Evolutionary conservation across 345 rosid genomes (phyloP).

Genomic region (Hirschfeldia incana): DNA sequence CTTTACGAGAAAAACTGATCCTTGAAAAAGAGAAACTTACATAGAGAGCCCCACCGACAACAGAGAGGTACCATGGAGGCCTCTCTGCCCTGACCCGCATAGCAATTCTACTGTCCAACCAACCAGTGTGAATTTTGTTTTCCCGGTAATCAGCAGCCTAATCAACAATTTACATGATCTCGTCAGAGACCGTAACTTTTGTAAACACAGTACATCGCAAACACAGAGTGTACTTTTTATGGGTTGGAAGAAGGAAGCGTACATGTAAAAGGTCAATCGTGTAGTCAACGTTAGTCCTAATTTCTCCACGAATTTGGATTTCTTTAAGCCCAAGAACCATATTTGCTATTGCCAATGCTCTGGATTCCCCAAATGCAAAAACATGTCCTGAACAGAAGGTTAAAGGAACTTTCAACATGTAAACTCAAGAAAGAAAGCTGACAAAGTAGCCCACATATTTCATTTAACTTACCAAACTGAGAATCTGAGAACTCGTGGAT

Average conservation of each 20-base stretch:
- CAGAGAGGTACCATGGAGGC: slow-evolving; percentile 99
- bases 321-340: slow-evolving; percentile 99
- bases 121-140: slow-evolving; percentile 97
- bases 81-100: slow-evolving; percentile 99
- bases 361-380: slow-evolving; percentile 97
- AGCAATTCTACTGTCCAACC: slow-evolving; percentile 99
- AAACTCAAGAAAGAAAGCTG: slow-evolving; percentile 14
- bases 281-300: slow-evolving; percentile 96
- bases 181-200: slow-evolving; percentile 24
- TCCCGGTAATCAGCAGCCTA: slow-evolving; percentile 97
- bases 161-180: slow-evolving; percentile 28
- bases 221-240: slow-evolving; percentile 14
- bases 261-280: slow-evolving; percentile 96
- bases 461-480: slow-evolving; percentile 79
- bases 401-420: slow-evolving; percentile 8
- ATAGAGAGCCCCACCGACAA: slow-evolving; percentile 95
- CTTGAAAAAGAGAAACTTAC: slow-evolving; percentile 53
- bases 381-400: slow-evolving; percentile 67
- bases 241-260: slow-evolving; percentile 32
- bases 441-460: slow-evolving; percentile 7
- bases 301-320: slow-evolving; percentile 99
- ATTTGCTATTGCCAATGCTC: slow-evolving; percentile 98
- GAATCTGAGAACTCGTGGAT: slow-evolving; percentile 99
- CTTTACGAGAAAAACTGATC: neutral
- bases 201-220: slow-evolving; percentile 10